These are phyloP conservation scores for Fusarium nelsonii DNA, from an alignment of 2,329 filamentous ascomycete genomes.

Conservation along the genomic window DNA sequence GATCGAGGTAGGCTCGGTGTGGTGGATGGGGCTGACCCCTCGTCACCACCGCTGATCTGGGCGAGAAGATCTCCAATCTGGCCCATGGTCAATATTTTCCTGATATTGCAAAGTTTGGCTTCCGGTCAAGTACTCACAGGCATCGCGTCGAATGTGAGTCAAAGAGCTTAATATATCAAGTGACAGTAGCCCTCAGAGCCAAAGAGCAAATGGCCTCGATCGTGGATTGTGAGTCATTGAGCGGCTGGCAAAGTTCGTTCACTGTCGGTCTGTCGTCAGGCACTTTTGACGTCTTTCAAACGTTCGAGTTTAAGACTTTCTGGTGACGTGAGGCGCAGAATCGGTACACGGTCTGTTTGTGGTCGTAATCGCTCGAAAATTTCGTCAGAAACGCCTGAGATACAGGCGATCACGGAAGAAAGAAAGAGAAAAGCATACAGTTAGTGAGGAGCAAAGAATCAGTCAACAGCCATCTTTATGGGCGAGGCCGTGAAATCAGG, in stretches of 20 bases:
- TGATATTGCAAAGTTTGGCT: conserved; percentile 12
- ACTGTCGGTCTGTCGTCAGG: conserved; percentile 38
- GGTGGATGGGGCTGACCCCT: conserved; percentile 54
- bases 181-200: conserved; percentile 31
- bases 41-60: conserved; percentile 69
- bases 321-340: conserved; percentile 44
- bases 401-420: conserved; percentile 44
- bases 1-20: conserved; percentile 49
- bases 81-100: conserved; percentile 40
- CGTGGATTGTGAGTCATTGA: conserved; percentile 49
- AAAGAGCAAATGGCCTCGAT: conserved; percentile 42
- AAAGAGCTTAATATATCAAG: conserved; percentile 19
- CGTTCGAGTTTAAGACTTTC: conserved; percentile 17
- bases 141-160: conserved; percentile 45
- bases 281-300: conserved; percentile 40
- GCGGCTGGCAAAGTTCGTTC: conserved; percentile 34
- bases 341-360: conserved; percentile 34
- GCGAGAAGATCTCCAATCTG: conserved; percentile 59
- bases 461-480: conserved; percentile 47
- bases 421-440: conserved; percentile 39
- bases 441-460: conserved; percentile 45
- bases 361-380: conserved; percentile 44
- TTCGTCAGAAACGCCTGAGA: conserved; percentile 30
- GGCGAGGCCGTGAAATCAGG: conserved; percentile 44
- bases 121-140: conserved; percentile 46